Conservation (phyloP, 2,329 filamentous ascomycete species). For the Emergomyces africanus region DNA sequence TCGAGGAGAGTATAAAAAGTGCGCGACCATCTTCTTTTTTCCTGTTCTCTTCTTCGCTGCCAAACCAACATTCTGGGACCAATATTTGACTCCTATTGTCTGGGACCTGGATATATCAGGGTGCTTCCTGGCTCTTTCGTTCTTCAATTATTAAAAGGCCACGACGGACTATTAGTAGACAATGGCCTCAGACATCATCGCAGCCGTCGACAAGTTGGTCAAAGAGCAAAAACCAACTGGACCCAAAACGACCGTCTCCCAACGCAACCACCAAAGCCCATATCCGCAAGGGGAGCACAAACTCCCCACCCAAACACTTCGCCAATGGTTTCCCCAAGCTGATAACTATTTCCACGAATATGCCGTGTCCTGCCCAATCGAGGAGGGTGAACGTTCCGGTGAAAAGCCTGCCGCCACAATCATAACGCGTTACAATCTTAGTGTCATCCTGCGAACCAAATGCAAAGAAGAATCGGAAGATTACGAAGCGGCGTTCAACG, state of each 20-base stretch:
- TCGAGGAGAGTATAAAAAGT: no score
- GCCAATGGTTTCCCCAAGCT: background rate
- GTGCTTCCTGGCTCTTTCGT: background rate
- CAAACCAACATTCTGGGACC: no score
- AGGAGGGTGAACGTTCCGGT: background rate
- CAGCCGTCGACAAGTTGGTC: background rate
- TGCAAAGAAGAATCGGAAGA: background rate
- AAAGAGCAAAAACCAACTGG: background rate
- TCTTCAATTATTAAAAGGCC: background rate
- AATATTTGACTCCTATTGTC: background rate
- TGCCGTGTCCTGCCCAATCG: background rate
- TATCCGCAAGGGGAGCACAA: background rate
- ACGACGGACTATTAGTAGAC: background rate
- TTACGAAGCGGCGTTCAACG: background rate
- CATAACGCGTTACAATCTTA: background rate
- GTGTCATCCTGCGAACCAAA: background rate
- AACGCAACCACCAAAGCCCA: background rate
- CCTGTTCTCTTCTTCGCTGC: no score
- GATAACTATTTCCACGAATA: background rate
- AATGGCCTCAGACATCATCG: background rate
- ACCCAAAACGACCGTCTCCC: background rate
- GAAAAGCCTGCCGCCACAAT: background rate
- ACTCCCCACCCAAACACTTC: background rate
- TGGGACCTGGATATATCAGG: background rate
- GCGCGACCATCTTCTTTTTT: no score